These are phyloP conservation scores for Vanrija pseudolonga DNA, from an alignment of 1,284 basidiomycete genomes.

Conservation along the genomic window DNA sequence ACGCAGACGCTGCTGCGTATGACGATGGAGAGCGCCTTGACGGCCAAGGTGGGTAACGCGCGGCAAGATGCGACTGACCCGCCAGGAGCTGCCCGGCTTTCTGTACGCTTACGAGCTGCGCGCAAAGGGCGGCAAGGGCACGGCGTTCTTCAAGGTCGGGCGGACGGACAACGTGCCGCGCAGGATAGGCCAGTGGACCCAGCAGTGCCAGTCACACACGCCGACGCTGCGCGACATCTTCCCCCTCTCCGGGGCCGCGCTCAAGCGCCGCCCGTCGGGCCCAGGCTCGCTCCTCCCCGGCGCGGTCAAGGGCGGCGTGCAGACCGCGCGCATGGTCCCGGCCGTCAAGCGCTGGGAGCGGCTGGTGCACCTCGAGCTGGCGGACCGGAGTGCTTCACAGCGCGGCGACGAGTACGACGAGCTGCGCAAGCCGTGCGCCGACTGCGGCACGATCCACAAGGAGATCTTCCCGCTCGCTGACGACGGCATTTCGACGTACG, in stretches of 20 bases:
- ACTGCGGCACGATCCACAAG: slow-evolving; percentile 40
- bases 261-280: slow-evolving; percentile 5
- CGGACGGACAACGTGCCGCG: slow-evolving; percentile 48
- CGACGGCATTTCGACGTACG: slow-evolving; percentile 22
- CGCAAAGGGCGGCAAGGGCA: slow-evolving; percentile 27
- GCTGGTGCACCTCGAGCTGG: slow-evolving; percentile 48
- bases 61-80: background rate
- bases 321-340: slow-evolving; percentile 14
- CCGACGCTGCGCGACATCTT: slow-evolving; percentile 46
- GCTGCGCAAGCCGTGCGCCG: slow-evolving; percentile 29
- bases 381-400: slow-evolving; percentile 27
- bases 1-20: slow-evolving; percentile 45
- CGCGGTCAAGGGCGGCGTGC: slow-evolving; percentile 20
- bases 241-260: slow-evolving; percentile 19
- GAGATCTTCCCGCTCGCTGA: slow-evolving; percentile 42
- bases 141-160: slow-evolving; percentile 46
- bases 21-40: slow-evolving; percentile 47
- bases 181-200: slow-evolving; percentile 46
- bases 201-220: slow-evolving; percentile 40
- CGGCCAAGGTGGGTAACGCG: slow-evolving; percentile 32
- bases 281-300: slow-evolving; percentile 32
- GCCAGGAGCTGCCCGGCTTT: slow-evolving; percentile 42
- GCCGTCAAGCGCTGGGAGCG: slow-evolving; percentile 45
- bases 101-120: slow-evolving; percentile 48
- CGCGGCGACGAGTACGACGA: slow-evolving; percentile 14